These are phyloP conservation scores for Fusarium citri DNA, from an alignment of 2,329 filamentous ascomycete species.

Conservation along the genomic window DNA sequence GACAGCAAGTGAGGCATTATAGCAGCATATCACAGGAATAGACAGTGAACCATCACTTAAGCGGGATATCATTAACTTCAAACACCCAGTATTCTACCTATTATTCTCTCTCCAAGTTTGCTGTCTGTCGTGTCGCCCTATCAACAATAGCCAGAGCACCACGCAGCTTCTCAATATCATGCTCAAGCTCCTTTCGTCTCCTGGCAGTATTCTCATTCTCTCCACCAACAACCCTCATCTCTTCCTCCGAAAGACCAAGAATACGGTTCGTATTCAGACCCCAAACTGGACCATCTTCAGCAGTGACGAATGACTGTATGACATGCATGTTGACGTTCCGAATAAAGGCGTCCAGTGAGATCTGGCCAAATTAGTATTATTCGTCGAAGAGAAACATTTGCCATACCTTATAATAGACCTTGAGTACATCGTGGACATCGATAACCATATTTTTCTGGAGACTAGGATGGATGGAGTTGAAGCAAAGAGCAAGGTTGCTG, in stretches of 20 bases:
- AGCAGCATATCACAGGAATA: constrained; percentile 5
- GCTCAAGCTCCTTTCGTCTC: constrained; percentile 25
- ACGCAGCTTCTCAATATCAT: constrained; percentile 37
- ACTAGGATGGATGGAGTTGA: constrained; percentile 18
- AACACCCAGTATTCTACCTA: not conserved
- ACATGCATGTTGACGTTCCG: constrained; percentile 29
- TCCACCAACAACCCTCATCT: constrained; percentile 19
- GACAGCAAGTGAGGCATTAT: not conserved
- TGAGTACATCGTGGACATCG: constrained; percentile 53
- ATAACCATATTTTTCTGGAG: constrained; percentile 46
- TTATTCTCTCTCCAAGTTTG: constrained; percentile 9
- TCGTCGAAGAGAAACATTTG: too few relatives aligned
- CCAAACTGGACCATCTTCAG: constrained; percentile 33
- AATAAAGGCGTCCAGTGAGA: constrained; percentile 47
- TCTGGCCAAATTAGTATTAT: constrained; percentile 28
- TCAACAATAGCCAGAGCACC: constrained; percentile 35
- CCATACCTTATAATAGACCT: constrained; percentile 52
- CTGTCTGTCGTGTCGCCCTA: constrained; percentile 22
- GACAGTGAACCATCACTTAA: too few relatives aligned
- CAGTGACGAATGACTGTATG: constrained; percentile 28
- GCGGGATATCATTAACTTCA: accelerated
- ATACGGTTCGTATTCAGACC: constrained; percentile 25
- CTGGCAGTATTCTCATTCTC: constrained; percentile 34
- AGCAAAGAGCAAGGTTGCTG: not conserved
- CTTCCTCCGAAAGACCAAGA: constrained; percentile 18